phyloP scores from a whole-genome alignment of 2,329 filamentous ascomycete genomes.

The Fusarium beomiforme region DNA sequence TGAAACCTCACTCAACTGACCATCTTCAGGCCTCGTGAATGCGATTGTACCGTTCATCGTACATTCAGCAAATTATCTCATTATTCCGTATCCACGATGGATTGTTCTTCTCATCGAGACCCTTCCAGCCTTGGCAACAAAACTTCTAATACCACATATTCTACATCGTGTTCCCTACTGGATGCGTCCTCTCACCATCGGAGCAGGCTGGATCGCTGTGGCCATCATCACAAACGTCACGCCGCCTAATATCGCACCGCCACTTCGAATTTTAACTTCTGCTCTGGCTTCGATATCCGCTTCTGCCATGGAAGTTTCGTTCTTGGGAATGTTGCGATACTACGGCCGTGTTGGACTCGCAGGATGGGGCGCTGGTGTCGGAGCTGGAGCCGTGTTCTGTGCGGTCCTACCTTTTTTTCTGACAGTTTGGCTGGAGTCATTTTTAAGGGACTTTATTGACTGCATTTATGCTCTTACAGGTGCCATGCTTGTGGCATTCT shows the following conservation, averaged over 20 bases:
- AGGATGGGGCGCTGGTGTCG: conserved; percentile 50
- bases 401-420: conserved; percentile 45
- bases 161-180: conserved; percentile 44
- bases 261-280: conserved; percentile 43
- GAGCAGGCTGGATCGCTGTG: conserved; percentile 44
- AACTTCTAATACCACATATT: conserved; percentile 43
- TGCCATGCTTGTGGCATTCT: conserved; percentile 42
- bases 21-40: conserved; percentile 45
- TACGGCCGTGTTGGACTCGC: conserved; percentile 46
- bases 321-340: conserved; percentile 44
- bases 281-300: conserved; percentile 44
- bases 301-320: conserved; percentile 47
- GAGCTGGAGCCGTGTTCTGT: conserved; percentile 43
- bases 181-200: conserved; percentile 41
- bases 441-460: conserved; percentile 43
- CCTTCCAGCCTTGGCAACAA: conserved; percentile 45
- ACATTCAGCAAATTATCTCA: conserved; percentile 49
- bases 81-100: conserved; percentile 47
- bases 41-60: conserved; percentile 45
- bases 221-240: conserved; percentile 42
- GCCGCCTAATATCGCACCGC: conserved; percentile 48
- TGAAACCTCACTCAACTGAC: conserved; percentile 5
- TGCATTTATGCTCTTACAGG: conserved; percentile 43
- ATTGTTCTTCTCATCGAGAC: conserved; percentile 47
- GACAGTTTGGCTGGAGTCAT: conserved; percentile 41